Percentiles rank a stretch among this genome's conserved stretches.
Conservation (phyloP, 2,329 filamentous ascomycete genomes). For the Fusarium heterosporum region DNA sequence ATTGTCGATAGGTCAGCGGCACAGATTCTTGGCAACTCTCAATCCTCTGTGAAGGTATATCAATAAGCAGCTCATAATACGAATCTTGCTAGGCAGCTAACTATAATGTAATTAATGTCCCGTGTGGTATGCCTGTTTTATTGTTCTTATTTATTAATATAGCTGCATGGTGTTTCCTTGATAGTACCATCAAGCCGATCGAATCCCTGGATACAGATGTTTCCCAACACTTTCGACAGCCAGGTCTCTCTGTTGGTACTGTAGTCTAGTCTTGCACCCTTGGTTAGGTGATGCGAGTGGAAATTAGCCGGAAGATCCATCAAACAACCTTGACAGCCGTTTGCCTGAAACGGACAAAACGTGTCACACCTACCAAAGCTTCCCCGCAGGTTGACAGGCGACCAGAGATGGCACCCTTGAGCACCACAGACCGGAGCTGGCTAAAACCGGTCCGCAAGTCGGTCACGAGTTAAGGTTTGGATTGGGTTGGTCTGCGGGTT, state of each 20-base stretch:
- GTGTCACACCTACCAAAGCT: constrained; percentile 42
- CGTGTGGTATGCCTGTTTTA: background rate
- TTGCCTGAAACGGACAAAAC: constrained; percentile 30
- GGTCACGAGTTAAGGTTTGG: constrained; percentile 27
- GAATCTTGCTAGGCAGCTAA: background rate
- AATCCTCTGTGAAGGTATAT: background rate
- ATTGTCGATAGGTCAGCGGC: background rate
- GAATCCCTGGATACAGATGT: background rate
- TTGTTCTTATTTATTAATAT: background rate
- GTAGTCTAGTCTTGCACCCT: constrained; percentile 9
- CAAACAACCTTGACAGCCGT: constrained; percentile 26
- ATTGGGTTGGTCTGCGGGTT: constrained; percentile 29
- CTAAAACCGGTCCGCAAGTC: constrained; percentile 32
- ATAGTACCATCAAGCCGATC: background rate
- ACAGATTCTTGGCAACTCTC: constrained; percentile 6
- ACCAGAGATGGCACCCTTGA: constrained; percentile 28
- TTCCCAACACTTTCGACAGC: background rate
- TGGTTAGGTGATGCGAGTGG: constrained; percentile 9
- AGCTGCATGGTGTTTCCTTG: background rate
- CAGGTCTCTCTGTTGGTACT: constrained; percentile 9
- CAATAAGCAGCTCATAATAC: background rate
- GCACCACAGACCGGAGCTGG: constrained; percentile 34
- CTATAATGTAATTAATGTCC: background rate
- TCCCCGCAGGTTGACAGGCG: constrained; percentile 45
- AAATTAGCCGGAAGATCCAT: constrained; percentile 40